Evolutionary conservation across 257 asterid genomes (phyloP).

Genomic region (Leptodermis oblonga): DNA sequence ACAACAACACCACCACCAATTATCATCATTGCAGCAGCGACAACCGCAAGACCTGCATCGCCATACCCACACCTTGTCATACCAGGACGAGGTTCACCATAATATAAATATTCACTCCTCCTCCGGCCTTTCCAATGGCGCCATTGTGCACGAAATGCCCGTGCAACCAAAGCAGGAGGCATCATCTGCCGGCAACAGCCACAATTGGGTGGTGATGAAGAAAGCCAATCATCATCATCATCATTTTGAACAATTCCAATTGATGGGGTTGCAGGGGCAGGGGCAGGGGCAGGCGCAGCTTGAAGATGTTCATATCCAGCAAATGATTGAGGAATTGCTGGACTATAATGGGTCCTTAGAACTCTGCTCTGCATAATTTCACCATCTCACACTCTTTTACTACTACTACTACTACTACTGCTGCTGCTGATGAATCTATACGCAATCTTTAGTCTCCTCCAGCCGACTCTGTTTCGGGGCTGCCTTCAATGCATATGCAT

Average conservation of each 20-base stretch:
- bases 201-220: conserved; percentile 14
- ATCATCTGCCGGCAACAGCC: not conserved
- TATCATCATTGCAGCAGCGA: not conserved
- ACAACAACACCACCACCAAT: conserved; percentile 21
- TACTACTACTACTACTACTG: too few species aligned
- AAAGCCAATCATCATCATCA: not conserved
- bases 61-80: not conserved
- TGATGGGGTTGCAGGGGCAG: too few species aligned
- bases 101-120: not conserved
- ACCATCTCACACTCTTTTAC: not conserved
- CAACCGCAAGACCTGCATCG: not conserved
- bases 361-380: conserved; percentile 33
- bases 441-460: too few species aligned
- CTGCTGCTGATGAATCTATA: too few species aligned
- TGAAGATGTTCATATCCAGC: conserved; percentile 79
- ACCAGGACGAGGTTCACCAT: not conserved
- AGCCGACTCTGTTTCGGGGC: conserved; percentile 8
- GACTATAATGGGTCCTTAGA: conserved; percentile 71
- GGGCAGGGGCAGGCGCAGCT: conserved; percentile 18
- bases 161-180: not conserved
- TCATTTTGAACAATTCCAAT: too few species aligned
- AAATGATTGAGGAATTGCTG: conserved; percentile 84
- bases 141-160: not conserved
- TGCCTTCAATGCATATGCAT: not conserved
- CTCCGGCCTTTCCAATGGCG: not conserved